Percentiles rank a stretch among this genome's conserved stretches.
Conservation (phyloP, 1,139 yeast genomes). For the Blastobotrys serpentis region DNA sequence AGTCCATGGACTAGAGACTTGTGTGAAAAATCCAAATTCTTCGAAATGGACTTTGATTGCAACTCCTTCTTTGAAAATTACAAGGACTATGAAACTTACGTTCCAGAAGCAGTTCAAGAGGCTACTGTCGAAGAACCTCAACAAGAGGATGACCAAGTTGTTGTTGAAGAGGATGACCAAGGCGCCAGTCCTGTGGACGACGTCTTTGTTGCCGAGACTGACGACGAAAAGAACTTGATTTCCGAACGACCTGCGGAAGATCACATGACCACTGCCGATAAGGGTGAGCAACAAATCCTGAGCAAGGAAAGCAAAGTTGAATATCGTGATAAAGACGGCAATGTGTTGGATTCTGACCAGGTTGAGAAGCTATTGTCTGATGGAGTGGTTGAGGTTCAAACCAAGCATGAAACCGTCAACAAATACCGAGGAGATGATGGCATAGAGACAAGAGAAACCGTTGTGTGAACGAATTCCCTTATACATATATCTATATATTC, state of each 20-base stretch:
- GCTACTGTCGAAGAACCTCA: slow-evolving; percentile 16
- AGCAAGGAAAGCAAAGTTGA: slow-evolving; percentile 25
- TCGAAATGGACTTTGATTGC: slow-evolving; percentile 83
- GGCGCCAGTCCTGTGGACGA: slow-evolving; percentile 24
- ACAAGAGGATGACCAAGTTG: slow-evolving; percentile 15
- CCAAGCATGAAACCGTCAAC: slow-evolving; percentile 20
- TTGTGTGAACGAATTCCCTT: slow-evolving; percentile 14
- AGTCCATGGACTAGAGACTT: slow-evolving; percentile 71
- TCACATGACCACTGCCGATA: slow-evolving; percentile 3
- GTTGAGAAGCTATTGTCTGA: slow-evolving; percentile 30
- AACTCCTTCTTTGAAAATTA: slow-evolving; percentile 47
- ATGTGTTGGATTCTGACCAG: slow-evolving; percentile 33
- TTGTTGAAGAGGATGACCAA: slow-evolving; percentile 22
- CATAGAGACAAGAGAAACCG: slow-evolving; percentile 16
- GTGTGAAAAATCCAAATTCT: slow-evolving; percentile 62
- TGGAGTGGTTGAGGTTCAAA: slow-evolving; percentile 27
- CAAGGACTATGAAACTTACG: slow-evolving; percentile 30
- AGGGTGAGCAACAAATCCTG: slow-evolving; percentile 8
- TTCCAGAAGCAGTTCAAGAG: slow-evolving; percentile 16
- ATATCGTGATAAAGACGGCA: slow-evolving; percentile 38
- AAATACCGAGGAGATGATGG: slow-evolving; percentile 20
- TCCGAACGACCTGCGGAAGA: slow-evolving; percentile 8
- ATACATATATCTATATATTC: neutral
- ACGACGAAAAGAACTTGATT: slow-evolving; percentile 12
- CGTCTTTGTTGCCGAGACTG: slow-evolving; percentile 22